A percentile compares a stretch with the other conserved stretches of the same genome.
These are phyloP conservation scores for Cucurbita maxima DNA, from an alignment of 306 rosid genomes.

Conservation along the genomic window DNA sequence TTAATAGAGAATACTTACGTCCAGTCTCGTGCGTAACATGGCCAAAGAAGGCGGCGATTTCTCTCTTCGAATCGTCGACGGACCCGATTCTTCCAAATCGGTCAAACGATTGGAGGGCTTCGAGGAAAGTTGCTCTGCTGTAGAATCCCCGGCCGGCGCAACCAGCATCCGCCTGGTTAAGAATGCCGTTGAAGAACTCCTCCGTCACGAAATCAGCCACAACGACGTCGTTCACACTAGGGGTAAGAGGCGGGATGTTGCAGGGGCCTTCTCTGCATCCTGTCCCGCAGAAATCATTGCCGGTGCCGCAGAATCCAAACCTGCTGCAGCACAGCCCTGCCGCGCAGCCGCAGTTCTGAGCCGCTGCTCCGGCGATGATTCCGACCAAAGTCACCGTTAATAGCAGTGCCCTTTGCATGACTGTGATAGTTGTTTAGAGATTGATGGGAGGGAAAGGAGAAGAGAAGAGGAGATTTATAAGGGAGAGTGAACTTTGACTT, in stretches of 20 bases:
- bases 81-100: slow-evolving; percentile 30
- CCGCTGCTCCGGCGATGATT: slow-evolving; percentile 7
- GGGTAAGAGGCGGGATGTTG: slow-evolving; percentile 4
- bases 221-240: slow-evolving; percentile 11
- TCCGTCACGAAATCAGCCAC: slow-evolving; percentile 44
- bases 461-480: background rate
- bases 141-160: slow-evolving; percentile 62
- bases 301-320: slow-evolving; percentile 45
- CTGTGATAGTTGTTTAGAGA: too few species aligned
- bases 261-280: slow-evolving; percentile 64
- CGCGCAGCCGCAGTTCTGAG: slow-evolving; percentile 47
- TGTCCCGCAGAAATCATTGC: slow-evolving; percentile 30
- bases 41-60: slow-evolving; percentile 71
- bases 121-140: slow-evolving; percentile 29
- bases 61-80: slow-evolving; percentile 48
- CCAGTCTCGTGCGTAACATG: slow-evolving; percentile 79
- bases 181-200: slow-evolving; percentile 36
- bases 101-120: slow-evolving; percentile 31
- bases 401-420: background rate
- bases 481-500: background rate
- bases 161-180: slow-evolving; percentile 20
- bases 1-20: slow-evolving; percentile 14
- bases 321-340: slow-evolving; percentile 47
- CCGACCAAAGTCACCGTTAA: background rate
- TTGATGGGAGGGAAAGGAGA: background rate